Evolutionary conservation across 495 filamentous ascomycete species (phyloP), one percentile per base, ranked within the genome.

Genomic region (Aspergillus hancockii): DNA sequence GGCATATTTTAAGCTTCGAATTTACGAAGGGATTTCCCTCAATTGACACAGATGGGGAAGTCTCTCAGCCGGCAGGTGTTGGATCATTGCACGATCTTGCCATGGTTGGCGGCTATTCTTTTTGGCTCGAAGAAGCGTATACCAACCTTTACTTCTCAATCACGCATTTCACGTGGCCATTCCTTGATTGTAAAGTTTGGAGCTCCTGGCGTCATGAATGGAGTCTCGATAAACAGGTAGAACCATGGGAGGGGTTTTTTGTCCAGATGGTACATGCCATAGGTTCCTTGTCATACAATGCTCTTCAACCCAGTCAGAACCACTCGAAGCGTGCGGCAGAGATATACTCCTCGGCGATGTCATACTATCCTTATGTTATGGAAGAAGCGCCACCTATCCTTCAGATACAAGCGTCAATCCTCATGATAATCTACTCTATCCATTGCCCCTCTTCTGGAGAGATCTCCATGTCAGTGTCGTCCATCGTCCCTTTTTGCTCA

Each of bases 401-500:
- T 9, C 71, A 73, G 34, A 66, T 73, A 12, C 67, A 73, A 59
- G 71, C 71, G 23, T 73, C 71, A 0, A 54, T 73, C 14, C 65
- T 73, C 10, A 58, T 73, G 55, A 69, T 73, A 31, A 57, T 73
- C 13, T 73, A 73, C 38, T 62, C 71, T 19, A 52, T 73, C n/a
- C 69, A 73, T 31, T 73, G 65, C 21, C 67, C 71, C n/a, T 73
- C 69, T 2, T 67, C 69, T 2, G 67, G 71, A 32, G 71, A 73
- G 23, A 71, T 73, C 7, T 56, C 63, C 2, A 66, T 65, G 3
- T 66, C 58, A 34, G 69, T 73, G 0, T 65, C 69, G 28, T 73
- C 71, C 9, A 67, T 73, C 23, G 57, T 71, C 10, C 71, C 71
- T 12, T 73, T 73, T 19, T 73, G 71, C 30, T 67, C 61, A 22